These are phyloP conservation scores for Rhexocercosporidium sp. DNA, from an alignment of 2,329 filamentous ascomycete species.

Conservation along the genomic window DNA sequence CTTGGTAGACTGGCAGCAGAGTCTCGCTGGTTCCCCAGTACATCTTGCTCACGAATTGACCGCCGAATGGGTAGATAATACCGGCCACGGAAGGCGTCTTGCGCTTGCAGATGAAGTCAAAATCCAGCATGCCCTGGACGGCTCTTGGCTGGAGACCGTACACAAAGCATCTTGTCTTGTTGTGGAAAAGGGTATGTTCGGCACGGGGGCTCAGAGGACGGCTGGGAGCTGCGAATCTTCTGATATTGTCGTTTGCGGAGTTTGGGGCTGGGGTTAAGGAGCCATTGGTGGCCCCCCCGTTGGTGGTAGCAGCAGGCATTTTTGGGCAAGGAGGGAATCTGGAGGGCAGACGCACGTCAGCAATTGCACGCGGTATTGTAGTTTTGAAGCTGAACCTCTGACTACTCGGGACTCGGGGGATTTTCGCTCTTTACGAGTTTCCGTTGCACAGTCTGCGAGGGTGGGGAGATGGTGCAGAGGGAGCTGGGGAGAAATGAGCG, in stretches of 20 bases:
- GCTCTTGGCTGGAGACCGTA: constrained; percentile 98
- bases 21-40: constrained; percentile 99
- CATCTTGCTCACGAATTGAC: constrained; percentile 99
- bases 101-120: constrained; percentile 99
- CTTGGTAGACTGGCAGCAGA: constrained; percentile 96
- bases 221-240: constrained; percentile 91
- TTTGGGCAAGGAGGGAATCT: constrained; percentile 28
- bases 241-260: constrained; percentile 92
- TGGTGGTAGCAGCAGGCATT: constrained; percentile 48
- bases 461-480: background rate
- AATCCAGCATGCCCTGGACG: constrained; percentile 94
- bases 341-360: constrained; percentile 25
- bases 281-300: constrained; percentile 51
- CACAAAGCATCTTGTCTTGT: constrained; percentile 99
- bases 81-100: constrained; percentile 94
- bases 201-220: constrained; percentile 88
- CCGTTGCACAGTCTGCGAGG: background rate
- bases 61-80: constrained; percentile 99
- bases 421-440: background rate
- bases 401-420: constrained; percentile 4
- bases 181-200: constrained; percentile 92
- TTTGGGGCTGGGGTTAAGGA: constrained; percentile 53
- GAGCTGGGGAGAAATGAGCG: constrained; percentile 13
- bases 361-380: constrained; percentile 22
- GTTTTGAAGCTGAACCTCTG: constrained; percentile 12